These are phyloP conservation scores for Eimeria sp. DNA, from an alignment of 169 alveolate genomes.

Conservation along the genomic window DNA sequence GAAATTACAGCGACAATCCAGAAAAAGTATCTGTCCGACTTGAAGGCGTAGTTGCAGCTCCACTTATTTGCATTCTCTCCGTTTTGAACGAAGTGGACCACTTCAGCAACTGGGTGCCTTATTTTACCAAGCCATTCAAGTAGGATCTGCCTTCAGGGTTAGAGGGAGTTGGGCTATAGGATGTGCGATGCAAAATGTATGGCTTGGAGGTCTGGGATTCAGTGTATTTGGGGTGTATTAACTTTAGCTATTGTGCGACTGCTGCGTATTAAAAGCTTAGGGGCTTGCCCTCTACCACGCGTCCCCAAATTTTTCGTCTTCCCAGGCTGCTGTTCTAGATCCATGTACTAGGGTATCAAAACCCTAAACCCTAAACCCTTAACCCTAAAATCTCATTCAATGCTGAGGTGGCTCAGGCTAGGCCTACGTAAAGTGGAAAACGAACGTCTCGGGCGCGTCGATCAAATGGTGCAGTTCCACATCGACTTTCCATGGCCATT, in stretches of 20 bases:
- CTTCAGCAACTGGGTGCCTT: conserved; percentile 78
- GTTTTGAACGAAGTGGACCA: conserved; percentile 81
- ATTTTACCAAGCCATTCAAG: conserved; percentile 79
- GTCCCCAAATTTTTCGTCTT: not conserved
- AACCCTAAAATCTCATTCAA: not conserved
- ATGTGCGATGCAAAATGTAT: not conserved
- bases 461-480: conserved; percentile 79
- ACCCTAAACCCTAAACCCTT: not conserved
- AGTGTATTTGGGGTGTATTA: not conserved
- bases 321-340: not conserved
- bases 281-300: not conserved
- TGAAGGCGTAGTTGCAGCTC: conserved; percentile 74
- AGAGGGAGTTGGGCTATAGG: not conserved
- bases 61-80: conserved; percentile 67
- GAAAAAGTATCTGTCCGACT: conserved; percentile 66
- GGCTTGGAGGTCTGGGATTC: not conserved
- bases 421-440: conserved; percentile 71
- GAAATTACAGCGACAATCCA: conserved; percentile 69
- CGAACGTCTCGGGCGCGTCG: conserved; percentile 72
- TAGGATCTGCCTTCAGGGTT: conserved; percentile 18
- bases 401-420: conserved; percentile 42
- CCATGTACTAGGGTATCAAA: not conserved
- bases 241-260: not conserved
- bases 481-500: conserved; percentile 83
- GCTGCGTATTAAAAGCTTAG: not conserved